Base-by-base conservation (phyloP, 1,284 basidiomycete species). In the Malassezia cuniculi region DNA sequence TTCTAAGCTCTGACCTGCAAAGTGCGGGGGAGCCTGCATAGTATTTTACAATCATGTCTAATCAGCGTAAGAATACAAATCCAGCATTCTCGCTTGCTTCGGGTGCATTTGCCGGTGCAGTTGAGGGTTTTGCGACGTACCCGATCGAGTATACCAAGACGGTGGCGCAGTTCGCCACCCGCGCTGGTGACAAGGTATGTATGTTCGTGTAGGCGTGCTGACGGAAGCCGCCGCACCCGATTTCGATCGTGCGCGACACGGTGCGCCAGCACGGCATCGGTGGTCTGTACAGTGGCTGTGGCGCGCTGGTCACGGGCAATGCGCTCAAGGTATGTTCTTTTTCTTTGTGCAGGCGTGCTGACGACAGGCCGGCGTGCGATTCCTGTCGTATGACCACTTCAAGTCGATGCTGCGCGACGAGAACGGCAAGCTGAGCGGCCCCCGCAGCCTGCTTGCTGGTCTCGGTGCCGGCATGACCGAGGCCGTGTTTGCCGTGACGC, bases 391-490 rank as follows among this genome's bases (percentile, higher is more conserved):
- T 70, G 89, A 95, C 65, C 76, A 82, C 65, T 90, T 90, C 72
- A 95, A 97, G 71, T 71, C 74, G 28, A 69, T 80, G 56, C 69
- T 97, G 37, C 82, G 81, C 32, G 85, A 95, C 68, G 47, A 59
- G 22, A 31, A 54, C 10, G 53, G 53, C 28, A 54, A 54, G 28
- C 34, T 56, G 3, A 45, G 44, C 1, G 55, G 51, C 11, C 53
- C 54, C 8, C 19, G 17, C 9, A 34, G 46, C 22, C 29, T 45
- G 35, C 16, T 65, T 78, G 86, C 93, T 35, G 90, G 93, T 27
- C 72, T 97, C 4, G 87, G 86, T 29, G 93, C 93, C 2, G 90
- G 93, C 8, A 80, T 93, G 78, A 81, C 75, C 66, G 90, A 97
- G 69, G 89, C 90, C 1, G 68, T 95, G 18, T 78, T 95, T 43